phyloP scores from a whole-genome alignment of 257 asterid genomes.

The Salvia rosmarinus region DNA sequence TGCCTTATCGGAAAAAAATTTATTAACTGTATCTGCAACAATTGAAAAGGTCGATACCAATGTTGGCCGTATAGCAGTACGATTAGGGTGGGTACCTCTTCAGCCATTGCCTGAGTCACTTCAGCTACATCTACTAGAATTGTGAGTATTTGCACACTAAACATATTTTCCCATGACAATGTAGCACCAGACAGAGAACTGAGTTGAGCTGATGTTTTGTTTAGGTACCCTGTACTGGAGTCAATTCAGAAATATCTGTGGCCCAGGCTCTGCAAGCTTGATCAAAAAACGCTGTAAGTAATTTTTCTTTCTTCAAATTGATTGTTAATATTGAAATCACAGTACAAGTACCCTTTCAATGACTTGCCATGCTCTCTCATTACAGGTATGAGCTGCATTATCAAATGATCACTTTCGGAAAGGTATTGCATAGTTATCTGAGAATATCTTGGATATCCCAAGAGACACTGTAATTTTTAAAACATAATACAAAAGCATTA shows the following conservation, averaged over 20 bases:
- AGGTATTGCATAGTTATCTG: slow-evolving; percentile 47
- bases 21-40: slow-evolving; percentile 36
- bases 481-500: slow-evolving; percentile 17
- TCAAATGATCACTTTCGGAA: slow-evolving; percentile 83
- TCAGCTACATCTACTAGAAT: slow-evolving; percentile 92
- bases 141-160: slow-evolving; percentile 56
- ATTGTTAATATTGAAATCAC: slow-evolving; percentile 5
- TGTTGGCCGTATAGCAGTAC: slow-evolving; percentile 97
- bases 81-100: slow-evolving; percentile 99
- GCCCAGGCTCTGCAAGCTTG: slow-evolving; percentile 79
- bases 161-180: slow-evolving; percentile 28
- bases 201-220: slow-evolving; percentile 34
- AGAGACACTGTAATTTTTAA: background rate
- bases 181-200: slow-evolving; percentile 27
- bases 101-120: slow-evolving; percentile 97
- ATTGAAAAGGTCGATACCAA: slow-evolving; percentile 84
- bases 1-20: slow-evolving; percentile 32
- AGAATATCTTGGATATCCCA: slow-evolving; percentile 13
- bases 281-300: slow-evolving; percentile 63
- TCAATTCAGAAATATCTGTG: slow-evolving; percentile 73
- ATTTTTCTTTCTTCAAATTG: background rate
- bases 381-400: slow-evolving; percentile 81
- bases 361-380: slow-evolving; percentile 31
- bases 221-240: slow-evolving; percentile 72
- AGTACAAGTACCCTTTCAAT: slow-evolving; percentile 21